Evolutionary conservation across 2,329 filamentous ascomycete genomes (phyloP).

Genomic region (Microdochium bolleyi): DNA sequence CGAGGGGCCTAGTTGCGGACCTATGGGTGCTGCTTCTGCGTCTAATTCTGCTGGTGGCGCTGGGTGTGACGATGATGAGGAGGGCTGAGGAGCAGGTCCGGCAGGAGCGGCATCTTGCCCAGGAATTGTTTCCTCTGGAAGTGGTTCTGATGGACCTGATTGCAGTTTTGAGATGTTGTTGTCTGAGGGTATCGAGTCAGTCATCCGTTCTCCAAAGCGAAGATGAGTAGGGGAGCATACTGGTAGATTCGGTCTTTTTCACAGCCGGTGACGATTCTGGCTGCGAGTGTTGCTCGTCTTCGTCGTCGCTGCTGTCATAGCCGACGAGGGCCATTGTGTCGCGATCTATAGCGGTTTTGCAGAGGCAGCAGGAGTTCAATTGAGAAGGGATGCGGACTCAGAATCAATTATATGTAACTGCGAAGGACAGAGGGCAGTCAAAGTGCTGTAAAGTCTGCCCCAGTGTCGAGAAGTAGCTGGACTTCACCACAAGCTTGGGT

Average conservation of each 20-base stretch:
- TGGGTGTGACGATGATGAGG: too few species aligned
- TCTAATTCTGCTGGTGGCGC: not conserved
- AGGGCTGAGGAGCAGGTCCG: too few species aligned
- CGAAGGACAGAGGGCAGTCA: not conserved
- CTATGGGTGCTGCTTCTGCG: not conserved
- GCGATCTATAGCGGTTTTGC: slow-evolving; percentile 5
- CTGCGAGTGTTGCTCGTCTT: slow-evolving; percentile 19
- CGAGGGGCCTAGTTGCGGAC: not conserved
- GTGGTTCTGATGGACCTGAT: too few species aligned
- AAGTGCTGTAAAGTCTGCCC: not conserved
- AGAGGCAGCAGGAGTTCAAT: not conserved
- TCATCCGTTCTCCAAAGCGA: too few species aligned
- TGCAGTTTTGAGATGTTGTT: too few species aligned
- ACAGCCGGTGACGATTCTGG: too few species aligned
- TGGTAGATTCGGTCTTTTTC: slow-evolving; percentile 22
- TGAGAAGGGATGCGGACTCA: not conserved
- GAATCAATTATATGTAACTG: too few species aligned
- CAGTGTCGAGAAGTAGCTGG: too few species aligned
- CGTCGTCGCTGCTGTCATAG: slow-evolving; percentile 24
- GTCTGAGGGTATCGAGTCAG: too few species aligned
- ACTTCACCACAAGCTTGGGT: too few species aligned
- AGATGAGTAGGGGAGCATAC: too few species aligned
- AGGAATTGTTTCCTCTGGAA: too few species aligned
- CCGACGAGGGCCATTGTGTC: slow-evolving; percentile 15
- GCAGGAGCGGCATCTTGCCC: not conserved